Evolutionary conservation across 2,329 filamentous ascomycete genomes (phyloP), one percentile per base, ranked within the genome.

Genomic region (Tetracladium maxilliforme): DNA sequence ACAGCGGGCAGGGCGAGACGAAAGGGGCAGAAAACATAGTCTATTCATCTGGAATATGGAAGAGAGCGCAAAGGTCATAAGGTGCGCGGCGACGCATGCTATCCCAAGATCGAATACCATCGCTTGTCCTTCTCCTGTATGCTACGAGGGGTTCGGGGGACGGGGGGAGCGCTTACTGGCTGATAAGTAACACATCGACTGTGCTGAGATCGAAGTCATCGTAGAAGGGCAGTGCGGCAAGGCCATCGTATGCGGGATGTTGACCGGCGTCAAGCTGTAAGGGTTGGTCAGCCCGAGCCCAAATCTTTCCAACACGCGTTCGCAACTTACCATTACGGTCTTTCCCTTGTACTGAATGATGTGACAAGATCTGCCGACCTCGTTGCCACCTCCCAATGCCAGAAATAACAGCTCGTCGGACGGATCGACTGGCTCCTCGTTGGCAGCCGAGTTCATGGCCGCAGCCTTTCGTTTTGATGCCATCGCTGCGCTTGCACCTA

Each of bases 271-370:
- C 90, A 39, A 98, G 81, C 83, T 92, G 46, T 29, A 10, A 24
- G 12, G 20, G 9, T 31, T 12, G 25, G 17, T 36, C 16, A 21
- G 15, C n/a, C 5, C 10, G 9, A 19, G 34, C 19, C 35, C 31
- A 25, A 28, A 21, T 22, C 22, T 22, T 25, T 33, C 18, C 14
- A 18, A 26, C 14, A 48, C n/a, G n/a, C n/a, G n/a, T n/a, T n/a
- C n/a, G n/a, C n/a, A n/a, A n/a, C 70, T 39, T 59, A 92, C 84
- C 90, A 98, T 98, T 38, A 98, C 83, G 6, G 87, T 95, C 54
- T 98, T 98, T 33, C 90, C 90, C 56, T 95, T 98, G 67, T 98
- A 98, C 45, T 95, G 84, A 31, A 98, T 74, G 40, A 98, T 93
- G 48, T 98, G 90, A 51, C 90, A 95, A 37, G 90, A 95, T 37